Evolutionary conservation across 768 basidiomycete species (phyloP).

Genomic region (Leccinum broughii): DNA sequence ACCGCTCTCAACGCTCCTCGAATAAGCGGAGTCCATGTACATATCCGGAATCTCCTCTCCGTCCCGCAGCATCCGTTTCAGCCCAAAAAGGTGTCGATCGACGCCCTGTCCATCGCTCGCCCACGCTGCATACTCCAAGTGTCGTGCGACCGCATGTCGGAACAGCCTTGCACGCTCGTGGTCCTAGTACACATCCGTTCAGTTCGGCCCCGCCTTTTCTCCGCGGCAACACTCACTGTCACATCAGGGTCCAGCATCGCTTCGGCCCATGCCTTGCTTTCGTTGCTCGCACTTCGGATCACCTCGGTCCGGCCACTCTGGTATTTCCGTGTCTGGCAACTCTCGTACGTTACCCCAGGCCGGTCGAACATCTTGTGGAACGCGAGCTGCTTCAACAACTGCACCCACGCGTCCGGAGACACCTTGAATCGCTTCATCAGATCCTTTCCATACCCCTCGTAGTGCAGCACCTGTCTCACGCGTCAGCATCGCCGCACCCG

Average conservation of each 20-base stretch:
- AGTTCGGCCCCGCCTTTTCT: background rate
- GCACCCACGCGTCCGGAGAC: constrained; percentile 94
- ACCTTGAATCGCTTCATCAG: constrained; percentile 78
- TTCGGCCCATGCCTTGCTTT: constrained; percentile 83
- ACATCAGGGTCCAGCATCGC: constrained; percentile 71
- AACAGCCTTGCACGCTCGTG: constrained; percentile 64
- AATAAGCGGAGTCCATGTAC: constrained; percentile 71
- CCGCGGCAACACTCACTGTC: constrained; percentile 39
- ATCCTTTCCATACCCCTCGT: constrained; percentile 86
- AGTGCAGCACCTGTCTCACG: constrained; percentile 65
- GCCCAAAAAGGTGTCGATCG: constrained; percentile 92
- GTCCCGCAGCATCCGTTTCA: constrained; percentile 76
- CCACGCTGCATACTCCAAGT: constrained; percentile 86
- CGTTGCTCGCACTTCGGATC: constrained; percentile 79
- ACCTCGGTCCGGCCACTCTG: constrained; percentile 93
- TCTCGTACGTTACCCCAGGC: constrained; percentile 88
- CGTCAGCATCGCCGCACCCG: constrained; percentile 9
- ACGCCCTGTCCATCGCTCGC: constrained; percentile 95
- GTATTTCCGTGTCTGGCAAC: constrained; percentile 91
- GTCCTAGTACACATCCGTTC: constrained; percentile 39
- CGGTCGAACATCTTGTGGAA: constrained; percentile 82
- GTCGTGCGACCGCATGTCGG: constrained; percentile 73
- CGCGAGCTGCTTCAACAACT: constrained; percentile 94
- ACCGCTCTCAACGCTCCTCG: too few relatives aligned
- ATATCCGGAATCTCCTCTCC: constrained; percentile 74